Evolutionary conservation across 768 basidiomycete genomes (phyloP).

Genomic region (Amanita fuliginea): DNA sequence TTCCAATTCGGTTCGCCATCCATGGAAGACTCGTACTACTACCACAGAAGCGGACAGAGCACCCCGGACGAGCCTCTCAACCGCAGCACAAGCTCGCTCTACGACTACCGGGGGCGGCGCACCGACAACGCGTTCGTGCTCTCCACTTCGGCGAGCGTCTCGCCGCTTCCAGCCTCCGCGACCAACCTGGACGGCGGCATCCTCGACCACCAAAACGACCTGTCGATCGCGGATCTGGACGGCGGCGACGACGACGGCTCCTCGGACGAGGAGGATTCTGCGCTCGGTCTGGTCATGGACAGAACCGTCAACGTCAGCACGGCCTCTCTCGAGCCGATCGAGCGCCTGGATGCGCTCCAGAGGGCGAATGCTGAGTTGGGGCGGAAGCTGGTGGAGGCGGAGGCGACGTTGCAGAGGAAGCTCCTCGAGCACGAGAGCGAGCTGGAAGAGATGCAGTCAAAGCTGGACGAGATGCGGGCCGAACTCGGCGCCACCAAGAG

Average conservation of each 20-base stretch:
- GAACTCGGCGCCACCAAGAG: slow-evolving; percentile 75
- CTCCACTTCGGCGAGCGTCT: background rate
- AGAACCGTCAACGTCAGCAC: slow-evolving; percentile 49
- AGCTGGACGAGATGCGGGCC: slow-evolving; percentile 64
- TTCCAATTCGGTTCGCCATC: slow-evolving; percentile 7
- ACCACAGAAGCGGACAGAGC: slow-evolving; percentile 27
- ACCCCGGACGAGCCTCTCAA: slow-evolving; percentile 23
- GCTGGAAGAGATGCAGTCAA: slow-evolving; percentile 66
- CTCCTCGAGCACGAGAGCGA: slow-evolving; percentile 74
- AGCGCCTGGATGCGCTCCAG: slow-evolving; percentile 63
- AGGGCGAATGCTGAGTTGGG: slow-evolving; percentile 66
- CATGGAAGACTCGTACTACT: slow-evolving; percentile 15
- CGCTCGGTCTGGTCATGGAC: slow-evolving; percentile 50
- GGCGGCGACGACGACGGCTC: slow-evolving; percentile 2
- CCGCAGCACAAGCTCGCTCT: slow-evolving; percentile 14
- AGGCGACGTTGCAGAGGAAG: slow-evolving; percentile 53
- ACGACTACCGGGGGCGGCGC: slow-evolving; percentile 23
- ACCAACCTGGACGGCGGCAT: slow-evolving; percentile 2
- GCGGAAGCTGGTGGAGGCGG: slow-evolving; percentile 65
- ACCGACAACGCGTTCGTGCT: slow-evolving; percentile 19
- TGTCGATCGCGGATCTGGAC: background rate
- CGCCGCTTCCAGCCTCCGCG: slow-evolving; percentile 4
- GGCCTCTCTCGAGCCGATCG: slow-evolving; percentile 60
- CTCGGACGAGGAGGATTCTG: slow-evolving; percentile 42
- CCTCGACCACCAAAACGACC: slow-evolving; percentile 1